Percentiles rank a stretch among this genome's conserved stretches.
phyloP scores from a whole-genome alignment of 306 rosid species.

The Sindora glabra region DNA sequence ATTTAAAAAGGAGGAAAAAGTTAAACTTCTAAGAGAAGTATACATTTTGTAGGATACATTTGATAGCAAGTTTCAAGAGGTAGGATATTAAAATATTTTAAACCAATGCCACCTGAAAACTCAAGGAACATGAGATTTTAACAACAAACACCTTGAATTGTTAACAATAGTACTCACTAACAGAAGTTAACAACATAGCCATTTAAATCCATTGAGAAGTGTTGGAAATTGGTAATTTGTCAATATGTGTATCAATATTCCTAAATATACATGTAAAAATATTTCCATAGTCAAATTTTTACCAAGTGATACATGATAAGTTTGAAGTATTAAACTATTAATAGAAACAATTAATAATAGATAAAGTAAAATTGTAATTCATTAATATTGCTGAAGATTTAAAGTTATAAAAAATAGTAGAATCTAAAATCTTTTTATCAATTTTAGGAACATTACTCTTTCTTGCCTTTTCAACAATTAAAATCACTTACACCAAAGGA shows the following conservation, averaged over 20 bases:
- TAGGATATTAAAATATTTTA: background rate
- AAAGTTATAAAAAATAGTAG: background rate
- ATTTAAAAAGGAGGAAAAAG: too few relatives aligned
- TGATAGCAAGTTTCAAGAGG: background rate
- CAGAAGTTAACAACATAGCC: background rate
- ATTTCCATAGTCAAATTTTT: background rate
- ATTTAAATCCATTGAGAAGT: background rate
- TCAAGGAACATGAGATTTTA: background rate
- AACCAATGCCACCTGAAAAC: background rate
- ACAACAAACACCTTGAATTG: background rate
- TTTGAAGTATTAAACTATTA: background rate
- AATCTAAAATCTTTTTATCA: constrained; percentile 54
- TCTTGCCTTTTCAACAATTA: constrained; percentile 65
- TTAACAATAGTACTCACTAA: background rate
- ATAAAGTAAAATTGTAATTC: background rate
- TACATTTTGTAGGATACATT: background rate
- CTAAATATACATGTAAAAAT: background rate
- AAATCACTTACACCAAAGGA: constrained; percentile 42
- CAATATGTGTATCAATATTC: background rate
- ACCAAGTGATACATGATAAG: background rate
- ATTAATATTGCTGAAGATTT: background rate
- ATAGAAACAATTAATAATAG: background rate
- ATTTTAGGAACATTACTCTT: constrained; percentile 62
- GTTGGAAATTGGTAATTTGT: background rate
- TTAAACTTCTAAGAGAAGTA: too few relatives aligned